These are phyloP conservation scores for Lentinula novae-zelandiae DNA, from an alignment of 1,284 basidiomycete genomes.

Conservation along the genomic window DNA sequence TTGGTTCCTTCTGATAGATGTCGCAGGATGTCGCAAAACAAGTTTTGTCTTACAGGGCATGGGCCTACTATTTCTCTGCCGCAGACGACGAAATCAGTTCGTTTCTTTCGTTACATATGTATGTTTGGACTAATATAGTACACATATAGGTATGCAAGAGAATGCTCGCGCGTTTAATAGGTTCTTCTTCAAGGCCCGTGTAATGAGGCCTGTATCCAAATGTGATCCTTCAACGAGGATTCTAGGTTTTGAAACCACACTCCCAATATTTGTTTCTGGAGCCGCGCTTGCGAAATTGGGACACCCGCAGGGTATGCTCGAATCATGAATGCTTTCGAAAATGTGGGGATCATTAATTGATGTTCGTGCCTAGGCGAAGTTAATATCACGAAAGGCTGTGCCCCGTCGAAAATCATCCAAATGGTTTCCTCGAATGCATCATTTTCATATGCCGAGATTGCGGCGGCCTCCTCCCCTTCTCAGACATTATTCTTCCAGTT, in stretches of 20 bases:
- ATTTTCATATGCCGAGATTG: slow-evolving; percentile 71
- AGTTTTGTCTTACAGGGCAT: slow-evolving; percentile 67
- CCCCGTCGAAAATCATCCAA: slow-evolving; percentile 74
- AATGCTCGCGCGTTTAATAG: slow-evolving; percentile 75
- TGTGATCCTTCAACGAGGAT: slow-evolving; percentile 78
- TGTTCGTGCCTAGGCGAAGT: slow-evolving; percentile 57
- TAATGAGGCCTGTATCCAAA: slow-evolving; percentile 66
- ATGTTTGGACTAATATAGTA: slow-evolving; percentile 19
- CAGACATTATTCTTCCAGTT: slow-evolving; percentile 85
- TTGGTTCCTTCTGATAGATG: not conserved
- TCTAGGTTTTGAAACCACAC: slow-evolving; percentile 67
- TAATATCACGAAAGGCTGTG: slow-evolving; percentile 78
- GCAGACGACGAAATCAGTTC: slow-evolving; percentile 79
- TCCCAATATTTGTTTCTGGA: slow-evolving; percentile 84
- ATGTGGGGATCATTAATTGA: not conserved
- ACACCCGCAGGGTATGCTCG: slow-evolving; percentile 62
- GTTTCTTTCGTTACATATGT: slow-evolving; percentile 26
- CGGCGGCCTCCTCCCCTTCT: slow-evolving; percentile 48
- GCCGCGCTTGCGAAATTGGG: slow-evolving; percentile 89
- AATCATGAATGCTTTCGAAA: not conserved
- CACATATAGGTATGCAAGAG: slow-evolving; percentile 48
- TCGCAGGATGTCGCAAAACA: slow-evolving; percentile 56
- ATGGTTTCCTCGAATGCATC: slow-evolving; percentile 90
- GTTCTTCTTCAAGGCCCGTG: slow-evolving; percentile 80
- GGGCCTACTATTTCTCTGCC: slow-evolving; percentile 81